Conservation (phyloP, 2,329 filamentous ascomycete genomes). For the Fusarium robinianum region DNA sequence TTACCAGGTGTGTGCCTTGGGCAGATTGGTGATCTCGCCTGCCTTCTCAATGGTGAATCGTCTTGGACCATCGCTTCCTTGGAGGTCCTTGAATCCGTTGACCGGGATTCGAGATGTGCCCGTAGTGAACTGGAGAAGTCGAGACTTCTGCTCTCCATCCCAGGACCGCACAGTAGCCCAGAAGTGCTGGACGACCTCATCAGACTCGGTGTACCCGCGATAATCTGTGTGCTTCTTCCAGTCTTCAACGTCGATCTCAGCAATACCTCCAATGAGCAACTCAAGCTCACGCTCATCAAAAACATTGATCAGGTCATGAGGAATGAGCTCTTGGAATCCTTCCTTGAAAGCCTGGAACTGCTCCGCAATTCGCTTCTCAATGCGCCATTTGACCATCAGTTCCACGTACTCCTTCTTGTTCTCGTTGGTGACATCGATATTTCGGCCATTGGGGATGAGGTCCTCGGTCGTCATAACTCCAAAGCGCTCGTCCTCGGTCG, state of each 20-base stretch:
- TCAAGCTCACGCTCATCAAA: slow-evolving; percentile 98
- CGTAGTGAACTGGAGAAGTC: slow-evolving; percentile 93
- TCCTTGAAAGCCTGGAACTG: slow-evolving; percentile 98
- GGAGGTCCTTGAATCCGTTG: slow-evolving; percentile 98
- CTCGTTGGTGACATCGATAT: slow-evolving; percentile 96
- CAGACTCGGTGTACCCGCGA: slow-evolving; percentile 95
- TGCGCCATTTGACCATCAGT: slow-evolving; percentile 98
- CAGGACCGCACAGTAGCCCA: slow-evolving; percentile 97
- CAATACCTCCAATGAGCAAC: slow-evolving; percentile 95
- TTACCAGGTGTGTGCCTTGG: slow-evolving; percentile 98
- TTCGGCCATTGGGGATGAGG: slow-evolving; percentile 83
- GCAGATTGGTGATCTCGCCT: slow-evolving; percentile 85
- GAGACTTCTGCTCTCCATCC: slow-evolving; percentile 98
- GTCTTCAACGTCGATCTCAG: slow-evolving; percentile 99
- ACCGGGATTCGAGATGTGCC: slow-evolving; percentile 97
- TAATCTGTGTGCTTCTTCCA: slow-evolving; percentile 99
- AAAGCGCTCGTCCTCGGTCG: slow-evolving; percentile 95
- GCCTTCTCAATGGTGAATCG: slow-evolving; percentile 98
- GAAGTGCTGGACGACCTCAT: slow-evolving; percentile 97
- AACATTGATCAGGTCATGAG: slow-evolving; percentile 93
- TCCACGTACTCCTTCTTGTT: slow-evolving; percentile 99
- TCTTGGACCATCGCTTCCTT: slow-evolving; percentile 93
- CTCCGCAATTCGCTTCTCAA: slow-evolving; percentile 96
- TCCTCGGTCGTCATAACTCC: slow-evolving; percentile 94
- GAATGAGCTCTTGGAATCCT: slow-evolving; percentile 97